Conservation (phyloP, 2,329 filamentous ascomycete species). For the Fusarium napiforme region DNA sequence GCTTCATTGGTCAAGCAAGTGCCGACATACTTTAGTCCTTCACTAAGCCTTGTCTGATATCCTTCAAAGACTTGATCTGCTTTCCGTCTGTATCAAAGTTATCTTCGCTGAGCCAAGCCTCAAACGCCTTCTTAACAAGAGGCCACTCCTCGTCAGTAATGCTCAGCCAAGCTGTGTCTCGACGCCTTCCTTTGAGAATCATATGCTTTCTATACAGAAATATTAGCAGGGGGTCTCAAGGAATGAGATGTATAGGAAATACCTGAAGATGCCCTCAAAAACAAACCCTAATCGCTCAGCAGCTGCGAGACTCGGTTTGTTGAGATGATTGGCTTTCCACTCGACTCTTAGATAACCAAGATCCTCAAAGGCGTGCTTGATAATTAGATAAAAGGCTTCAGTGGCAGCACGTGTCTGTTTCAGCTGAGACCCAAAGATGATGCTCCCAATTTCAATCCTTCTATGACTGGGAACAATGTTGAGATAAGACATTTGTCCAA, state of each 20-base stretch:
- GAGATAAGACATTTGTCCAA: constrained; percentile 59
- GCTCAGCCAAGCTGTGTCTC: constrained; percentile 71
- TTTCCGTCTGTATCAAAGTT: constrained; percentile 67
- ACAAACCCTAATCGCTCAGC: constrained; percentile 68
- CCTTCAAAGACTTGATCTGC: constrained; percentile 60
- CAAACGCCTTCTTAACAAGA: constrained; percentile 56
- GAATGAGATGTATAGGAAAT: accelerated
- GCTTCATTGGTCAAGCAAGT: neutral
- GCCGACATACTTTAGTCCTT: neutral
- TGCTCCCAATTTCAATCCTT: constrained; percentile 66
- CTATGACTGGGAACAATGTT: constrained; percentile 60
- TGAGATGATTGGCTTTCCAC: constrained; percentile 72
- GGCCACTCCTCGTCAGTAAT: constrained; percentile 70
- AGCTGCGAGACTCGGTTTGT: constrained; percentile 63
- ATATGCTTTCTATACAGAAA: constrained; percentile 60
- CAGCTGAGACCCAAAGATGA: constrained; percentile 62
- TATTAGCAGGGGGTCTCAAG: neutral
- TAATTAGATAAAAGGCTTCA: constrained; percentile 67
- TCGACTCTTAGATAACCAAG: constrained; percentile 68
- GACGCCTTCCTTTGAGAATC: constrained; percentile 64
- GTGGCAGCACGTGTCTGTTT: constrained; percentile 67
- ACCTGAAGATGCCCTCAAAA: constrained; percentile 69
- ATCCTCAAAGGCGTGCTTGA: constrained; percentile 62
- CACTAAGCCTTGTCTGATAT: constrained; percentile 31
- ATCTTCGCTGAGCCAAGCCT: constrained; percentile 62